Evolutionary conservation across 768 basidiomycete species (phyloP), one percentile per base, ranked within the genome.

Genomic region (Xerocomellus amylosporus): DNA sequence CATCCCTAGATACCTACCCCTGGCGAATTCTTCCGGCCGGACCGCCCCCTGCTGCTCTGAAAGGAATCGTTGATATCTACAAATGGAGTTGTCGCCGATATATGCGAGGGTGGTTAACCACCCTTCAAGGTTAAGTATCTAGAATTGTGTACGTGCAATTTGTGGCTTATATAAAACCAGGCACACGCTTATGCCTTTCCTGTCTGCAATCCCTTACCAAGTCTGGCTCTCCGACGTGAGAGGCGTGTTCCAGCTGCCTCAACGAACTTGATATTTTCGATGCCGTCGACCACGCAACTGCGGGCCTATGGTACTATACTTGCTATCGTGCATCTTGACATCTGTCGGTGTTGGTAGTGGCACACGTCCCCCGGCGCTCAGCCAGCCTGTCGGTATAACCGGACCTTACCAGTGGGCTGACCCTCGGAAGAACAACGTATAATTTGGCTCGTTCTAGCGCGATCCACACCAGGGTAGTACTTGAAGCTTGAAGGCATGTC

Each of bases 1-100:
- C 60, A 46, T 42, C 60, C 64, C 24, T 24, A 24, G 24, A 24
- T 24, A 24, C 24, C 24, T 24, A 24, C 24, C 24, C 24, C 49
- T 67, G 59, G 45, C 30, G 37, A 61, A 31, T 48, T 41, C 54
- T 40, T 45, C 50, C 56, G 59, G 48, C 51, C 59, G 56, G 59
- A 40, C 53, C 50, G 54, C 24, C 24, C 46, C 46, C 48, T 28
- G 17, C 44, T 44, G 48, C 41, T 39, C 39, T 46, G 12, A 17
- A 34, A 39, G 64, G 30, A 24, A 41, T 47, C 2, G 34, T n/a
- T 26, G 39, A 53, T 28, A 45, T 42, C 48, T 39, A 15, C 19
- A 38, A 53, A 48, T 49, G 55, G 63, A 20, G 42, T 22, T 30
- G 45, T 55, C 38, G 47, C 55, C 61, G 51, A 57, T 55, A 49